These are phyloP conservation scores for Zasmidium cellare DNA, from an alignment of 2,329 filamentous ascomycete species.

Conservation along the genomic window DNA sequence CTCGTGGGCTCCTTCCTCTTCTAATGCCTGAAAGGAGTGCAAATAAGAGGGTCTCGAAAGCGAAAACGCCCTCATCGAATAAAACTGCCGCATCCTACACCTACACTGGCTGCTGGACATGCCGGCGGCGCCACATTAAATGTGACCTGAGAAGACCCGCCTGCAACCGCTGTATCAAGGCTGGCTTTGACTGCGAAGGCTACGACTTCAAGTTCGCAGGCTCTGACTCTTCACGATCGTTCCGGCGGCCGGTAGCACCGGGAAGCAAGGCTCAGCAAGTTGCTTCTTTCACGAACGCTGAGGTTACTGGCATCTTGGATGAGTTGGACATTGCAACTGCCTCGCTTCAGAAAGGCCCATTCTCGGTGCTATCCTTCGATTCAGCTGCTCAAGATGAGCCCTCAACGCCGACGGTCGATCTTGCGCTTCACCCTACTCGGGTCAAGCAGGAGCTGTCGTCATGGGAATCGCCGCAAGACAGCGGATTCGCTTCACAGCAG, in stretches of 20 bases:
- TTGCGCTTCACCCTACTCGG: background rate
- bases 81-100: slow-evolving; percentile 1
- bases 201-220: slow-evolving; percentile 10
- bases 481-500: background rate
- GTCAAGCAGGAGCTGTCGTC: background rate
- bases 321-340: slow-evolving; percentile 1
- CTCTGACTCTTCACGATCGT: slow-evolving; percentile 4
- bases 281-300: background rate
- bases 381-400: background rate
- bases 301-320: slow-evolving; percentile 1
- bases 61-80: background rate
- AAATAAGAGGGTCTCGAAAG: background rate
- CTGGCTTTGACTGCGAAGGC: slow-evolving; percentile 7
- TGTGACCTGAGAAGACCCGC: slow-evolving; percentile 4
- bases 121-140: slow-evolving; percentile 9
- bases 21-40: background rate
- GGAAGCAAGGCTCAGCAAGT: background rate
- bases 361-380: slow-evolving; percentile 4
- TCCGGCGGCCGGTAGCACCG: slow-evolving; percentile 6
- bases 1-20: background rate
- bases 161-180: slow-evolving; percentile 10
- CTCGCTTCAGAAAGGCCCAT: slow-evolving; percentile 1
- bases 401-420: background rate
- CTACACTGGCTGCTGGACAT: slow-evolving; percentile 12
- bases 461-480: background rate